These are phyloP conservation scores for Citrus australasica DNA, from an alignment of 345 rosid genomes.

Conservation along the genomic window DNA sequence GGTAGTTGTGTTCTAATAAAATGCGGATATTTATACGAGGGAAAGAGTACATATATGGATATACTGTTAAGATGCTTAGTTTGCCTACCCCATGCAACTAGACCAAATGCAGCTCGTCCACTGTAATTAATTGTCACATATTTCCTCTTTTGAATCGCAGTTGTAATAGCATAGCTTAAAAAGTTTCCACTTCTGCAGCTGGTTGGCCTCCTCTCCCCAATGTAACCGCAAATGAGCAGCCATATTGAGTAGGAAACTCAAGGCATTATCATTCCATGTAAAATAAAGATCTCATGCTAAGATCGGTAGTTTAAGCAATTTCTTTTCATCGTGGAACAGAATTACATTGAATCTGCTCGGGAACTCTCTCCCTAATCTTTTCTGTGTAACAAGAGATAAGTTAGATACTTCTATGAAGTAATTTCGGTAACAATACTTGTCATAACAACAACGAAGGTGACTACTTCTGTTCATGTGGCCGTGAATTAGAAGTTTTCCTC, in stretches of 20 bases:
- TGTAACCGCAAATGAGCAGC: too few relatives aligned
- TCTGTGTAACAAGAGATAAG: neutral
- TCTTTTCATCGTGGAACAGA: neutral
- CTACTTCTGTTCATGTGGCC: neutral
- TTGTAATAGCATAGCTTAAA: neutral
- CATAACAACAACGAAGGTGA: neutral
- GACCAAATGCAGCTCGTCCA: neutral
- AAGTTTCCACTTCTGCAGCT: neutral
- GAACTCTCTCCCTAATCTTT: neutral
- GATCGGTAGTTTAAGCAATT: neutral
- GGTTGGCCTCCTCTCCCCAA: neutral
- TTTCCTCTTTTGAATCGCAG: too few relatives aligned
- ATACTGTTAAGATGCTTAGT: too few relatives aligned
- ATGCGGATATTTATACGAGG: neutral
- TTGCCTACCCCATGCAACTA: neutral
- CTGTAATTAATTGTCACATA: too few relatives aligned
- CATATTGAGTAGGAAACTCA: too few relatives aligned
- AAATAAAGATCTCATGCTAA: neutral
- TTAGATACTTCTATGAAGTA: neutral
- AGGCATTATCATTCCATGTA: neutral
- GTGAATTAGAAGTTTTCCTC: neutral
- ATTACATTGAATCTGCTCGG: neutral
- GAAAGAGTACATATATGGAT: too few relatives aligned
- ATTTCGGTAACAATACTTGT: neutral
- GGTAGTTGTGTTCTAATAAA: neutral